Evolutionary conservation across 2,329 filamentous ascomycete genomes (phyloP), one percentile per base, ranked within the genome.

Genomic region (Calonectria pseudoreteaudii): DNA sequence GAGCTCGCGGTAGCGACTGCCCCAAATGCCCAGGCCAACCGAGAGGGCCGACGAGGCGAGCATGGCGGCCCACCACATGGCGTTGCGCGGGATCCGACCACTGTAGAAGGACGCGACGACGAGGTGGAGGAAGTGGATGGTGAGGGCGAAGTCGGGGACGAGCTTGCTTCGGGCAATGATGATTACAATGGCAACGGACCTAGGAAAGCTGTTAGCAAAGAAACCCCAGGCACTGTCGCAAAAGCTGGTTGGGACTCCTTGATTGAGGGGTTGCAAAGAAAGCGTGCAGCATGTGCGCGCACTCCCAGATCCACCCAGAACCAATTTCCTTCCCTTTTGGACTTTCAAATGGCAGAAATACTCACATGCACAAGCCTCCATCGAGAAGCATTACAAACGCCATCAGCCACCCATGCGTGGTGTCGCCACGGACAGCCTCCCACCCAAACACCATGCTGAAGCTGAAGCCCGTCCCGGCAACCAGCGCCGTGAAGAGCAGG

Each of bases 131-230:
- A 94, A 90, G 86, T 98, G 95, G 23, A 98, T 90, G 3, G 96
- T 98, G 30, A 98, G 87, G 38, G 95, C 94, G 84, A 98, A 99
- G 86, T 99, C 97, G 78, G 95, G 95, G 66, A 98, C 94, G 74
- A 98, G 93, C 84, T 98, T 98, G 62, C 94, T 97, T 75, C 97
- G 95, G 26, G 93, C 93, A 78, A 99, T 92, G 72, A 98, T 88
- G 68, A 96, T 86, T 66, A 98, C 91, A 72, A 98, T 93, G 52
- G 95, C 94, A 72, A 97, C 91, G 52, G 95, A 92, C 82, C 96
- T 98, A n/a, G 50, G 9, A 26, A 23, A 65, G 5, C 31, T 41
- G 68, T 80, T 52, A 77, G 75, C n/a, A 71, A 23, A 28, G n/a
- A 23, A 28, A 20, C 38, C 8, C 7, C 10, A 1, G 31, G 23